Evolutionary conservation across 805 yeast genomes (phyloP).

Genomic region (Schwanniomyces pseudopolymorphus): DNA sequence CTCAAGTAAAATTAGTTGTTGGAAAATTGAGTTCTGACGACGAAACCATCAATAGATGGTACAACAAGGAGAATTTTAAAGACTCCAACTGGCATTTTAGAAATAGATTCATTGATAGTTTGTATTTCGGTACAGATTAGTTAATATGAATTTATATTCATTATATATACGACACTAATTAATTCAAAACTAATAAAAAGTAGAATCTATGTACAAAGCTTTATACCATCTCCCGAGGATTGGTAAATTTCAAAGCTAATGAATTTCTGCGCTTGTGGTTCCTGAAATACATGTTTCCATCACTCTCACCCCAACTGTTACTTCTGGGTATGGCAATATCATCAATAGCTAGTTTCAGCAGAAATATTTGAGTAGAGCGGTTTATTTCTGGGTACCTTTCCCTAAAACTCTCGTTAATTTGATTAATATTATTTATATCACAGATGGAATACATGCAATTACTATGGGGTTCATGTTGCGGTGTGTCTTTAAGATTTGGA

Average conservation of each 20-base stretch:
- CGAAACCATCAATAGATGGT: slow-evolving; percentile 14
- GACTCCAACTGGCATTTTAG: slow-evolving; percentile 61
- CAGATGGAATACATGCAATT: slow-evolving; percentile 11
- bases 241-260: slow-evolving; percentile 45
- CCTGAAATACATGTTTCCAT: slow-evolving; percentile 6
- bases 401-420: neutral
- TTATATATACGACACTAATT: neutral
- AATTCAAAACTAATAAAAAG: neutral
- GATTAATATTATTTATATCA: slow-evolving; percentile 7
- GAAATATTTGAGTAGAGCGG: neutral
- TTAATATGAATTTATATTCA: neutral
- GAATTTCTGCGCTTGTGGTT: slow-evolving; percentile 46
- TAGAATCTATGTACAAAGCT: neutral
- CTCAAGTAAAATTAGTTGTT: slow-evolving; percentile 63
- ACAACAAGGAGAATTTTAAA: slow-evolving; percentile 39
- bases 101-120: slow-evolving; percentile 68
- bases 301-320: neutral
- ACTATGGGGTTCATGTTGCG: neutral
- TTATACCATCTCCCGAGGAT: slow-evolving; percentile 22
- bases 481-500: slow-evolving; percentile 5
- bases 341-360: neutral
- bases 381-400: neutral
- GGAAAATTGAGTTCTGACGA: slow-evolving; percentile 58
- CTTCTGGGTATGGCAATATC: neutral
- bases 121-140: slow-evolving; percentile 69